Evolutionary conservation across 176 grass and related monocot genomes (phyloP).

Genomic region (barley (Hordeum vulgare)): DNA sequence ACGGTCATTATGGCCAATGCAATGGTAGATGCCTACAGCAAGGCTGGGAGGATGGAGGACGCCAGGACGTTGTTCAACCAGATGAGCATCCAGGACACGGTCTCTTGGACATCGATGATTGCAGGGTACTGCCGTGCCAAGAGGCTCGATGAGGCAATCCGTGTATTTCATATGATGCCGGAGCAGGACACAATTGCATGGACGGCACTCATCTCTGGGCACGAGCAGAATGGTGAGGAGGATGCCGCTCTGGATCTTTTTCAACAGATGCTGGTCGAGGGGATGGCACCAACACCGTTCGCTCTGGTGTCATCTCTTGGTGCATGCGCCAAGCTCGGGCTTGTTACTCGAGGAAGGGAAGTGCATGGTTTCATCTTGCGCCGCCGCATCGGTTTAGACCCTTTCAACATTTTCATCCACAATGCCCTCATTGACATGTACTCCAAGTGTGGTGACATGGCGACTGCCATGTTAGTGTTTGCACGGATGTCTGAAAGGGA

Average conservation of each 20-base stretch:
- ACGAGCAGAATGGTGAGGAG: slow-evolving; percentile 65
- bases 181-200: slow-evolving; percentile 40
- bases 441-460: slow-evolving; percentile 56
- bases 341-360: slow-evolving; percentile 41
- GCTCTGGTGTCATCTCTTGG: slow-evolving; percentile 48
- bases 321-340: slow-evolving; percentile 45
- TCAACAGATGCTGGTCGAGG: slow-evolving; percentile 34
- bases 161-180: slow-evolving; percentile 36
- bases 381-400: slow-evolving; percentile 21
- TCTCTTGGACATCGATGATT: slow-evolving; percentile 64
- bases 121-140: slow-evolving; percentile 30
- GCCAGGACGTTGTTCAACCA: slow-evolving; percentile 37
- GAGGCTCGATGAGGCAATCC: slow-evolving; percentile 28
- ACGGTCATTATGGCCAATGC: slow-evolving; percentile 56
- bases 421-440: slow-evolving; percentile 72
- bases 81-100: not conserved
- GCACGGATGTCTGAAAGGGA: slow-evolving; percentile 34
- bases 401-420: slow-evolving; percentile 66
- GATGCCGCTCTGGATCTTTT: slow-evolving; percentile 42
- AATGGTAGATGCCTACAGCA: slow-evolving; percentile 68
- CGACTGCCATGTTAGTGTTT: slow-evolving; percentile 25
- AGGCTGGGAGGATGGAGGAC: slow-evolving; percentile 31
- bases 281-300: slow-evolving; percentile 33
- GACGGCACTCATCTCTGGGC: slow-evolving; percentile 65
- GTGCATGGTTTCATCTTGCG: slow-evolving; percentile 50